phyloP scores from a whole-genome alignment of 2,329 filamentous ascomycete species.

The Cyclaneusma minus region DNA sequence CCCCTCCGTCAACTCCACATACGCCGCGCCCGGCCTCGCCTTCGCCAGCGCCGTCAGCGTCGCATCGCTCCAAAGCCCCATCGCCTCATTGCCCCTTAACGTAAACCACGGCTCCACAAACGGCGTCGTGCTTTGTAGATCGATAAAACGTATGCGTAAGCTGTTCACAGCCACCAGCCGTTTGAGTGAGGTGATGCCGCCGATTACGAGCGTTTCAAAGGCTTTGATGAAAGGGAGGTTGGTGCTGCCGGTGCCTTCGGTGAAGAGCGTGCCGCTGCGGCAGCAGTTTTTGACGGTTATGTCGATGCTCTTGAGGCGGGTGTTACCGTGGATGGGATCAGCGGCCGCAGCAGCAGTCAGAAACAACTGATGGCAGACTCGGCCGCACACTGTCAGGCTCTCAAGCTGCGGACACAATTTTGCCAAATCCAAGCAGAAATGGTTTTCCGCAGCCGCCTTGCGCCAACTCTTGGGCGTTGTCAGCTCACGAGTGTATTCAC shows the following conservation, averaged over 20 bases:
- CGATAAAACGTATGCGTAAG: conserved; percentile 59
- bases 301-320: conserved; percentile 48
- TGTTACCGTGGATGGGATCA: conserved; percentile 29
- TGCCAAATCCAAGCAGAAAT: conserved; percentile 52
- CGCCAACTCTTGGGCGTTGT: conserved; percentile 43
- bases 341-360: conserved; percentile 35
- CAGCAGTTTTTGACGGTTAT: conserved; percentile 64
- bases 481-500: conserved; percentile 52
- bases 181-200: conserved; percentile 43
- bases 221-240: conserved; percentile 57
- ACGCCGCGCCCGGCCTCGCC: conserved; percentile 41
- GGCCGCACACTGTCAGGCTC: conserved; percentile 56
- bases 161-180: conserved; percentile 43
- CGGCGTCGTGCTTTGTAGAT: conserved; percentile 44
- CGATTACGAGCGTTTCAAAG: conserved; percentile 53
- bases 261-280: conserved; percentile 31
- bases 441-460: conserved; percentile 41
- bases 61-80: conserved; percentile 56
- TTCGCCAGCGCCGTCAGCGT: conserved; percentile 46
- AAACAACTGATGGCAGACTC: conserved; percentile 56
- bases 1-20: conserved; percentile 46
- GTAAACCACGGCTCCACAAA: conserved; percentile 61
- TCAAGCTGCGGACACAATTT: conserved; percentile 44
- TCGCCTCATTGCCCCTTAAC: conserved; percentile 41
- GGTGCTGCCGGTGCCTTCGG: conserved; percentile 55